Percentiles rank a stretch among this genome's conserved stretches.
phyloP scores from a whole-genome alignment of 2,329 filamentous ascomycete species.

The Ceratocystiopsis sp. region DNA sequence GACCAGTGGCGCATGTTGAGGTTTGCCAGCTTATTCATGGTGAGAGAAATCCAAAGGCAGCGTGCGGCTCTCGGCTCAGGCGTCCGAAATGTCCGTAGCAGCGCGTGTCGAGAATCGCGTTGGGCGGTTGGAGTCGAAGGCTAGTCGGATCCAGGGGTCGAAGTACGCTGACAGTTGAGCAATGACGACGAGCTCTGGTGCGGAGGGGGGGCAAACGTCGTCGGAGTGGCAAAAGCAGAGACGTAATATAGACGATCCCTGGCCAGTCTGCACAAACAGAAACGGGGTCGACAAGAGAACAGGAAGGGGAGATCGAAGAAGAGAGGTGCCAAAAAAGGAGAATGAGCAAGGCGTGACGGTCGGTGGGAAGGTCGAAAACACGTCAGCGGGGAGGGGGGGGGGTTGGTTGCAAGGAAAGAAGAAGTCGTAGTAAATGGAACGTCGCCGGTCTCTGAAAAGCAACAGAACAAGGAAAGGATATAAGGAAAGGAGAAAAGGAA shows the following conservation, averaged over 20 bases:
- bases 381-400: neutral
- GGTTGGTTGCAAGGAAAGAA: too few species aligned
- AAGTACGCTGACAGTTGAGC: too few species aligned
- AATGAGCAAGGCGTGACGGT: too few species aligned
- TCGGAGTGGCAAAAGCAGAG: too few species aligned
- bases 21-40: slow-evolving; percentile 51
- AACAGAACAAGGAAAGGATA: neutral
- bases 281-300: slow-evolving; percentile 10
- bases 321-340: neutral
- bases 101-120: too few species aligned
- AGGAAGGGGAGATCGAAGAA: neutral
- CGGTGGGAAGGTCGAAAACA: neutral
- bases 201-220: too few species aligned
- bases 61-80: neutral
- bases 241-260: too few species aligned
- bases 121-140: too few species aligned
- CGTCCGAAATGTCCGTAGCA: neutral
- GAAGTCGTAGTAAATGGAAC: neutral
- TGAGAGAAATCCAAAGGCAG: neutral
- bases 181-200: too few species aligned
- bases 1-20: slow-evolving; percentile 52
- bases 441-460: neutral
- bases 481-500: neutral
- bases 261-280: slow-evolving; percentile 8
- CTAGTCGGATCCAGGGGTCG: too few species aligned